A percentile compares a stretch with the other conserved stretches of the same genome.
phyloP scores from a whole-genome alignment of 2,329 filamentous ascomycete species.

The Phialocephala sp. region DNA sequence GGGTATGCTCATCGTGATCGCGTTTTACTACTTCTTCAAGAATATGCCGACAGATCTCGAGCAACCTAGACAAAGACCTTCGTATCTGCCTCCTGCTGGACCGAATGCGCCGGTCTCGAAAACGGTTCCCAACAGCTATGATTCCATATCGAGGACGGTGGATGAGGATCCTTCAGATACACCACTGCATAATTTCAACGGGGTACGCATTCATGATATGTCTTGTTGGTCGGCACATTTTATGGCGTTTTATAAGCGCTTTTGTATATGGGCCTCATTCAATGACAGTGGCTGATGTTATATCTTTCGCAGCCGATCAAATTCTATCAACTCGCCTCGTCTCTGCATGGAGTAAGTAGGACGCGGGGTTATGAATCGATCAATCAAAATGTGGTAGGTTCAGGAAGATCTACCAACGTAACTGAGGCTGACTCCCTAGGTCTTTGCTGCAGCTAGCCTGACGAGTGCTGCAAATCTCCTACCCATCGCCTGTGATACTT shows the following conservation, averaged over 20 bases:
- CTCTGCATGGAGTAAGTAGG: conserved; percentile 62
- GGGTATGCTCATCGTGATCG: conserved; percentile 52
- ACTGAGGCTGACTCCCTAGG: conserved; percentile 31
- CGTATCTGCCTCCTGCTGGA: conserved; percentile 41
- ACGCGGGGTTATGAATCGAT: conserved; percentile 56
- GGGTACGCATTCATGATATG: conserved; percentile 41
- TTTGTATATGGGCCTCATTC: neutral
- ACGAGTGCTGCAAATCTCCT: conserved; percentile 75
- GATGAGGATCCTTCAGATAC: conserved; percentile 34
- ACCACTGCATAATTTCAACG: conserved; percentile 63
- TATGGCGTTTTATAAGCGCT: neutral
- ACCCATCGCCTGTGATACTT: conserved; percentile 89
- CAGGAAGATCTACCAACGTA: neutral
- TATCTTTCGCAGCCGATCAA: conserved; percentile 54
- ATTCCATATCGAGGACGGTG: conserved; percentile 14
- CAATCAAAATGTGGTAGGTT: conserved; percentile 71
- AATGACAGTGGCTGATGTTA: neutral
- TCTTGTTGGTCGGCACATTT: neutral
- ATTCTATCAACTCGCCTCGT: conserved; percentile 68
- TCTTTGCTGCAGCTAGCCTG: conserved; percentile 80
- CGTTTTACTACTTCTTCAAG: conserved; percentile 68
- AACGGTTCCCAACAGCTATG: conserved; percentile 15
- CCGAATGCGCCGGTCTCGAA: conserved; percentile 17
- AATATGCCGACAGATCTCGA: conserved; percentile 62
- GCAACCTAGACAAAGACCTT: conserved; percentile 42